phyloP scores from a whole-genome alignment of 495 filamentous ascomycete genomes.

The Lichina pygmaea region DNA sequence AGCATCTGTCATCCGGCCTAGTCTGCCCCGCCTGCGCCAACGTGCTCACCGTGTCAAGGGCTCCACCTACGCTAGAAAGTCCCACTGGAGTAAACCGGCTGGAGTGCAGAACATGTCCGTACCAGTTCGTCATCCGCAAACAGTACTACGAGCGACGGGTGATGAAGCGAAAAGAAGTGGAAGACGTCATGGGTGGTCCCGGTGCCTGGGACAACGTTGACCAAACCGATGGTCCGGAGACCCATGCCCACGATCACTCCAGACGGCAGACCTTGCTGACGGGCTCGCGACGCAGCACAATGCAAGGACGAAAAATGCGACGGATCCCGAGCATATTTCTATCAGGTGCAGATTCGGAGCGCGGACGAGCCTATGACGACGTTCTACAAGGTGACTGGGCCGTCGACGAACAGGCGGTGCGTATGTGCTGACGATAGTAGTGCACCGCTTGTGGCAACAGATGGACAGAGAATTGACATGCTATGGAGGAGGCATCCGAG shows the following conservation, averaged over 20 bases:
- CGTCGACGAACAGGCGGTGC: background rate
- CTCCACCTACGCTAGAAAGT: constrained; percentile 19
- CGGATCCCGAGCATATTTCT: constrained; percentile 64
- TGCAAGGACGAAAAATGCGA: constrained; percentile 53
- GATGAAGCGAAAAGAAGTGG: constrained; percentile 56
- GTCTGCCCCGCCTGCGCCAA: constrained; percentile 89
- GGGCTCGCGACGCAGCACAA: constrained; percentile 22
- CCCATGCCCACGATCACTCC: background rate
- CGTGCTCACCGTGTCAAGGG: constrained; percentile 44
- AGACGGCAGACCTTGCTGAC: background rate
- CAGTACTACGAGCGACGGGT: constrained; percentile 47
- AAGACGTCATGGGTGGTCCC: constrained; percentile 74
- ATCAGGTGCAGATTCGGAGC: constrained; percentile 89
- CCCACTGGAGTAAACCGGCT: constrained; percentile 38
- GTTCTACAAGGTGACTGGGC: constrained; percentile 54
- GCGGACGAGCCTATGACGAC: constrained; percentile 97
- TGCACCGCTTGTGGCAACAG: constrained; percentile 3
- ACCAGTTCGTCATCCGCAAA: constrained; percentile 47
- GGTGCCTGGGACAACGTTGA: constrained; percentile 78
- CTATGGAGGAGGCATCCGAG: background rate
- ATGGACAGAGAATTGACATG: constrained; percentile 3
- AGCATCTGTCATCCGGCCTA: constrained; percentile 10
- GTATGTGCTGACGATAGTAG: background rate
- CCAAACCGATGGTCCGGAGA: constrained; percentile 31
- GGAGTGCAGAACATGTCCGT: constrained; percentile 85